These are phyloP conservation scores for Dillenia turbinata DNA, from an alignment of 164 flowering plant species.

Conservation along the genomic window DNA sequence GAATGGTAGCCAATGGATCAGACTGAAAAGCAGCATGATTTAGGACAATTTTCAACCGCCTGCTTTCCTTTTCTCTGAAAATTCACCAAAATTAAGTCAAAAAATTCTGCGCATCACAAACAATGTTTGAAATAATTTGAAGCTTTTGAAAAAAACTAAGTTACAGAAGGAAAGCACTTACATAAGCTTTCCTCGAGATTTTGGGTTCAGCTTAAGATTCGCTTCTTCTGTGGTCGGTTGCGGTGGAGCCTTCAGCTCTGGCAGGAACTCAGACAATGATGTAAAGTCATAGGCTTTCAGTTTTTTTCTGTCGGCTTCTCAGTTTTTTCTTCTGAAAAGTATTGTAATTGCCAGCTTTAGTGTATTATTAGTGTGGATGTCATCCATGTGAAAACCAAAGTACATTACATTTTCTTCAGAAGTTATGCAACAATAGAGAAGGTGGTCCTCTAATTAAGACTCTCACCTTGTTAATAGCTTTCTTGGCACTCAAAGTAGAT, in stretches of 20 bases:
- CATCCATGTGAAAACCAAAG: not conserved
- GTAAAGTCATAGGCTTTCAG: constrained; percentile 72
- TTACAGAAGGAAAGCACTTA: constrained; percentile 21
- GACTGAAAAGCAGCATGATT: constrained; percentile 46
- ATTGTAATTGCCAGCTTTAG: not conserved
- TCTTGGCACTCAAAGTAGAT: constrained; percentile 42
- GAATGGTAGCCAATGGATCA: constrained; percentile 63
- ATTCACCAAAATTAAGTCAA: not conserved
- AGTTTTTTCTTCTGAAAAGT: constrained; percentile 47
- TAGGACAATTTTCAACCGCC: constrained; percentile 44
- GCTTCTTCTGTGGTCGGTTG: constrained; percentile 13
- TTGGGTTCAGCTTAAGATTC: constrained; percentile 44
- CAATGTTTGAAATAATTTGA: not conserved
- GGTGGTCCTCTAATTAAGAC: not conserved
- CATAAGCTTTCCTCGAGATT: constrained; percentile 56
- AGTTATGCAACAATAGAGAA: not conserved
- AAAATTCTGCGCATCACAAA: not conserved
- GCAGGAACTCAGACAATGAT: constrained; percentile 55
- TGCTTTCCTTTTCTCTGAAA: constrained; percentile 56
- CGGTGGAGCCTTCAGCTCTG: constrained; percentile 34
- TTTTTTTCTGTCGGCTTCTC: constrained; percentile 55
- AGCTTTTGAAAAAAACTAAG: not conserved
- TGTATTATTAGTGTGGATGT: not conserved
- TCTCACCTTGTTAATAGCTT: constrained; percentile 59
- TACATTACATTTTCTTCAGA: not conserved